Conservation (phyloP, 2,329 filamentous ascomycete genomes). For the Trichoderma harzianum region DNA sequence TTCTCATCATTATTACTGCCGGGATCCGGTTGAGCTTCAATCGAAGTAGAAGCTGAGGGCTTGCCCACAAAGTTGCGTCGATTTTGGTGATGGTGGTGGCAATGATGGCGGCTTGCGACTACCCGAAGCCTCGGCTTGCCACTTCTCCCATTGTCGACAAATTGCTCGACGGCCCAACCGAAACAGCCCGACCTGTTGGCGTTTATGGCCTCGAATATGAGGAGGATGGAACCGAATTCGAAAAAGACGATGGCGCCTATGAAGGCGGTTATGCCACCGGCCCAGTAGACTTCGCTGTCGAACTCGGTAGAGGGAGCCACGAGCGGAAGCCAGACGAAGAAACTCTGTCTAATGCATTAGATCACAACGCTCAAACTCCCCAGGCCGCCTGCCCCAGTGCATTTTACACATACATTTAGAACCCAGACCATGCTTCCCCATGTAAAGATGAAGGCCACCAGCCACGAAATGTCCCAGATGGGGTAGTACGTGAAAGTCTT, state of each 20-base stretch:
- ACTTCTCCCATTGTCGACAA: conserved; percentile 30
- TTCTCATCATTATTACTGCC: conserved; percentile 19
- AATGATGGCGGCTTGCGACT: conserved; percentile 18
- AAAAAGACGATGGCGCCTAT: conserved; percentile 64
- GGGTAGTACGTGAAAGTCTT: conserved; percentile 38
- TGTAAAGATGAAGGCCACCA: conserved; percentile 40
- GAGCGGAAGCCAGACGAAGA: conserved; percentile 62
- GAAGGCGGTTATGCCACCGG: conserved; percentile 60
- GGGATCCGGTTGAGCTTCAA: not conserved
- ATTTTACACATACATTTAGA: conserved; percentile 36
- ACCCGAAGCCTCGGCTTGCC: conserved; percentile 8
- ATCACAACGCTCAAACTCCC: not conserved
- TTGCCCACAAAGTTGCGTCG: conserved; percentile 22
- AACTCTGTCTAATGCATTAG: conserved; percentile 51
- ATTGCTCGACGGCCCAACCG: conserved; percentile 62
- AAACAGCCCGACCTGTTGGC: conserved; percentile 63
- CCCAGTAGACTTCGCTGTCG: conserved; percentile 47
- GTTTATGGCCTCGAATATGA: conserved; percentile 67
- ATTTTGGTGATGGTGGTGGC: conserved; percentile 30
- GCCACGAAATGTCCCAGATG: conserved; percentile 42
- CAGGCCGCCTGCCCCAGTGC: too few species aligned
- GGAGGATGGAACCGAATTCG: conserved; percentile 58
- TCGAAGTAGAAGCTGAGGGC: not conserved
- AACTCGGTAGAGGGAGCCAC: conserved; percentile 52
- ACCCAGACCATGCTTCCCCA: conserved; percentile 29